phyloP scores from a whole-genome alignment of 225 moss, liverwort and hornwort species.

The Sphagnum tenellum region DNA sequence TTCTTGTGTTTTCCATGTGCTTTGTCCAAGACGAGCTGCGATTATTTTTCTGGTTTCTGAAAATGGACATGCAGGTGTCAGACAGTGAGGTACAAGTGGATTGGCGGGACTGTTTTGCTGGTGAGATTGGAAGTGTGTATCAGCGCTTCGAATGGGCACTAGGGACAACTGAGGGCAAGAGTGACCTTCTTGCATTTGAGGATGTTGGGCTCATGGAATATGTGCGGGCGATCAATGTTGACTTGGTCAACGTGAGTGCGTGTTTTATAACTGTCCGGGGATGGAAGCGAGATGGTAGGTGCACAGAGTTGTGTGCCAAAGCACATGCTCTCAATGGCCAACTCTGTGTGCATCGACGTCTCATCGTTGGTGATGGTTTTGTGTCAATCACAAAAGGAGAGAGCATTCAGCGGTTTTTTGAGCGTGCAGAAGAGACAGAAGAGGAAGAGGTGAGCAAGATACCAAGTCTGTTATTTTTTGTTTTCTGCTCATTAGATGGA shows the following conservation, averaged over 20 bases:
- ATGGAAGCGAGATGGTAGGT: slow-evolving; percentile 92
- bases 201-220: slow-evolving; percentile 93
- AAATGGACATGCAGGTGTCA: slow-evolving; percentile 49
- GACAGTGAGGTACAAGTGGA: slow-evolving; percentile 90
- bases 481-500: too few species aligned
- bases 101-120: slow-evolving; percentile 96
- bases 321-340: slow-evolving; percentile 98
- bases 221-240: slow-evolving; percentile 76
- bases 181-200: slow-evolving; percentile 87
- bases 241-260: slow-evolving; percentile 69
- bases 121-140: slow-evolving; percentile 84
- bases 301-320: slow-evolving; percentile 79
- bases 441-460: slow-evolving; percentile 82
- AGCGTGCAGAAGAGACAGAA: slow-evolving; percentile 98
- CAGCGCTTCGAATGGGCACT: slow-evolving; percentile 97
- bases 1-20: too few species aligned
- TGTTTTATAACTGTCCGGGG: slow-evolving; percentile 89
- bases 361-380: slow-evolving; percentile 96
- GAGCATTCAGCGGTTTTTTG: slow-evolving; percentile 97
- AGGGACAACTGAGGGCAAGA: slow-evolving; percentile 89
- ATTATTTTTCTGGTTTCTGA: too few species aligned
- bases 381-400: slow-evolving; percentile 98
- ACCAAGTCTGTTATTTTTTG: too few species aligned
- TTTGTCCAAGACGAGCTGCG: too few species aligned
- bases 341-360: slow-evolving; percentile 91